Conservation (phyloP, 306 rosid genomes). For the Vachellia collinsii region DNA sequence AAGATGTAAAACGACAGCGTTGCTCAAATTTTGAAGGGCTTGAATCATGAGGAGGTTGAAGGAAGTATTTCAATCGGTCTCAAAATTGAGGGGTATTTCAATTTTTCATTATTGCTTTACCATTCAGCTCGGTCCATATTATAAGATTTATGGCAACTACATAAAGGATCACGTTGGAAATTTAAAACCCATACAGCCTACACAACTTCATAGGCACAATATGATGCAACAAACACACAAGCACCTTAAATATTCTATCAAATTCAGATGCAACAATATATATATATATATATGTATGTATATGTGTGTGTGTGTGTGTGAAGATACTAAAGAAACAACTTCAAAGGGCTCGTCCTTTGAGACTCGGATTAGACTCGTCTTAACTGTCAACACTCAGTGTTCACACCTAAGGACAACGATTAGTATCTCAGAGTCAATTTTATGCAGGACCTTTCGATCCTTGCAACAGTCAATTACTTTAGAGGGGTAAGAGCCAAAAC, state of each 20-base stretch:
- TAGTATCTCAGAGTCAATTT: no score
- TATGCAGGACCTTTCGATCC: no score
- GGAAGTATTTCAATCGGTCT: neutral
- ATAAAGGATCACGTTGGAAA: neutral
- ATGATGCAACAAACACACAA: neutral
- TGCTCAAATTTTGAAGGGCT: neutral
- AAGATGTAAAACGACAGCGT: neutral
- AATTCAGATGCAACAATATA: neutral
- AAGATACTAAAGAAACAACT: no score
- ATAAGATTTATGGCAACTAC: neutral
- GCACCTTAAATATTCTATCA: neutral
- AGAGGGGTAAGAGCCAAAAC: no score
- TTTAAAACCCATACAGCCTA: neutral
- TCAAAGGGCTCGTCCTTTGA: no score
- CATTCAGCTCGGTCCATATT: neutral
- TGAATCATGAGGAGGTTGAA: neutral
- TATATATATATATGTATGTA: no score
- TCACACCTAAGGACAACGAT: no score
- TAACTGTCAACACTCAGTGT: no score
- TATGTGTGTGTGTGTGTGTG: no score
- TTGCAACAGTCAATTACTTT: no score
- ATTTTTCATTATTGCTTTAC: neutral
- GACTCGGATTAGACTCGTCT: no score
- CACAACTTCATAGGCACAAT: neutral
- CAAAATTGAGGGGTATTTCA: neutral